Evolutionary conservation across 306 rosid genomes (phyloP), one percentile per base, ranked within the genome.

Genomic region (Chamaecrista fasciculata): DNA sequence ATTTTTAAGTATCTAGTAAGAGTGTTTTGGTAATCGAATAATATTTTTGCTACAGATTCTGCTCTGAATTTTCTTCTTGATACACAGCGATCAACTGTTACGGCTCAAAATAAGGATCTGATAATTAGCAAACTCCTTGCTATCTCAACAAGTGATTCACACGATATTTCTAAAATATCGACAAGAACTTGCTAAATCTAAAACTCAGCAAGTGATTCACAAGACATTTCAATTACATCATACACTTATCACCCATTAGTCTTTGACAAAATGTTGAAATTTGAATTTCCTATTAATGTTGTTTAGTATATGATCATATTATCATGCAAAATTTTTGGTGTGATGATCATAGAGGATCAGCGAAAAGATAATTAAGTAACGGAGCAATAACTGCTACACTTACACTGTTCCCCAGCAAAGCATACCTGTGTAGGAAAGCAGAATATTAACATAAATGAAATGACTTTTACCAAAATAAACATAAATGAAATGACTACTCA

Each of bases 301-400:
- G 40, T 26, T 11, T 7, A 20, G 72, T 19, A 42, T 68, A 56
- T 49, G 47, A 49, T 48, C 53, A 68, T 28, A 68, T 20, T 47
- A 20, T 40, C 52, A 25, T 28, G 33, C 61, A 67, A 67, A 67
- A 72, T 21, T 64, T 21, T 49, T 25, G 25, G 62, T 23, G 31
- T 11, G 58, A 29, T 73, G 44, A 63, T 79, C 82, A 75, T 40
- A 52, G 62, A 44, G 83, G 68, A 51, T 84, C 84, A 1, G 86
- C 62, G 31, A 94, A 85, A 66, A 94, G 87, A 81, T 94, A 91
- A 49, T 42, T 66, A 58, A 94, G 91, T 3, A 91, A 69, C 67
- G 96, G 89, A 73, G 97, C 86, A 56, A 91, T 97, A 72, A 94
- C 97, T 19, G 91, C 90, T 61, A 87, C 60, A 74, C 99, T 86